These are phyloP conservation scores for Porodaedalea pini DNA, from an alignment of 1,284 basidiomycete species.

Conservation along the genomic window DNA sequence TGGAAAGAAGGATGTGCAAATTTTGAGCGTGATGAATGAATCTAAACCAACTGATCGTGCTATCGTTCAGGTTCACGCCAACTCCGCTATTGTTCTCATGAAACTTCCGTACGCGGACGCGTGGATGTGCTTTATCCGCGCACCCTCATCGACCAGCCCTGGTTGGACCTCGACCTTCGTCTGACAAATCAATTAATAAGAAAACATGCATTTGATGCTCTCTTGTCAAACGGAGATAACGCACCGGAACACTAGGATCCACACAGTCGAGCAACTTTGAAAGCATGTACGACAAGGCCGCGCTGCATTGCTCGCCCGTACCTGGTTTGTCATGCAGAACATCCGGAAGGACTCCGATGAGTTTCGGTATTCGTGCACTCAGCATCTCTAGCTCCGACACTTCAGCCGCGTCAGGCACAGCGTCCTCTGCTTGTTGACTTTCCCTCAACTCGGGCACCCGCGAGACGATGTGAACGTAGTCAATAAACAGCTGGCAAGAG, in stretches of 20 bases:
- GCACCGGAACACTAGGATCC: constrained; percentile 33
- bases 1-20: not conserved
- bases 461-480: constrained; percentile 11
- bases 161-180: constrained; percentile 39
- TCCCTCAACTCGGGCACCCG: constrained; percentile 46
- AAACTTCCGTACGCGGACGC: constrained; percentile 33
- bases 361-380: constrained; percentile 55
- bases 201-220: not conserved
- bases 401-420: constrained; percentile 44
- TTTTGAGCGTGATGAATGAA: not conserved
- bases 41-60: not conserved
- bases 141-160: constrained; percentile 44
- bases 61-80: constrained; percentile 8
- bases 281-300: constrained; percentile 73
- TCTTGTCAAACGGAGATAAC: constrained; percentile 3
- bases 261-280: constrained; percentile 56
- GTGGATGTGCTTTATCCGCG: constrained; percentile 51
- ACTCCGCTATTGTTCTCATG: constrained; percentile 19
- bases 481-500: constrained; percentile 16
- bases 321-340: constrained; percentile 56
- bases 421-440: constrained; percentile 40
- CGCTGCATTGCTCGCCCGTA: constrained; percentile 48
- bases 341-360: constrained; percentile 71
- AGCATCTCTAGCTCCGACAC: constrained; percentile 58
- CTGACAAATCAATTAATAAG: constrained; percentile 28